Base-by-base conservation (phyloP, 257 asterid species). In the Fraxinus americana region DNA sequence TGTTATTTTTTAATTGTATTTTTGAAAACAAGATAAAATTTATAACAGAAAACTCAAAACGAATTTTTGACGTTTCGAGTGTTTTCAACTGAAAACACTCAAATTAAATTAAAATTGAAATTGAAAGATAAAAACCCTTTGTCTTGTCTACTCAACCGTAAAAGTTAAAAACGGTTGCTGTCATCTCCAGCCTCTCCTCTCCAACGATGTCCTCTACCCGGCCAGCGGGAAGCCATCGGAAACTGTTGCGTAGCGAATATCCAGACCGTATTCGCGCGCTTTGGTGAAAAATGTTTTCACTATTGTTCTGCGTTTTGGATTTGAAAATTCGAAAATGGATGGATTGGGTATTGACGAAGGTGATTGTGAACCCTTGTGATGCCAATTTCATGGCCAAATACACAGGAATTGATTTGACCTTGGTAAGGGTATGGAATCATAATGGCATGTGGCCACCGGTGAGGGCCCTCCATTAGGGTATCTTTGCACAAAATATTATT, bases 351-450 rank as follows among this genome's bases (percentile, higher is more conserved):
- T 87, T 89, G 73, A 90, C 86, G 85, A 89, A 92, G 67, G 97
- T 90, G 78, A 92, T 68, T 3, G 92, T 89, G 86, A 92, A 92
- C 21, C 97, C 97, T 36, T 85, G 84, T 1, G 92, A 87, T 16
- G 97, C 97, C 9, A 90, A 83, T 54, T 92, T 90, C 54, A 89
- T 77, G 77, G 97, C 94, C 38, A 92, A 87, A 41, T 83, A 80
- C 0, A 90, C 92, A 83, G 1, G 97, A 96, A 69, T 85, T 92
- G 77, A 92, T 88, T 86, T 92, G 97, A 41, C 96, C 96, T 63
- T 92, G 97, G 80, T 89, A 88, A 0, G 92, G 93, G 83, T 90
- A 91, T 7, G 97, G 94, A 32, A 89, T 78, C 94, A 91, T 87
- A 29, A 91, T 78, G 74, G 91, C 97, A 69, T 91, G 97, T 71